These are phyloP conservation scores for Fusarium agapanthi DNA, from an alignment of 2,329 filamentous ascomycete species.

Conservation along the genomic window DNA sequence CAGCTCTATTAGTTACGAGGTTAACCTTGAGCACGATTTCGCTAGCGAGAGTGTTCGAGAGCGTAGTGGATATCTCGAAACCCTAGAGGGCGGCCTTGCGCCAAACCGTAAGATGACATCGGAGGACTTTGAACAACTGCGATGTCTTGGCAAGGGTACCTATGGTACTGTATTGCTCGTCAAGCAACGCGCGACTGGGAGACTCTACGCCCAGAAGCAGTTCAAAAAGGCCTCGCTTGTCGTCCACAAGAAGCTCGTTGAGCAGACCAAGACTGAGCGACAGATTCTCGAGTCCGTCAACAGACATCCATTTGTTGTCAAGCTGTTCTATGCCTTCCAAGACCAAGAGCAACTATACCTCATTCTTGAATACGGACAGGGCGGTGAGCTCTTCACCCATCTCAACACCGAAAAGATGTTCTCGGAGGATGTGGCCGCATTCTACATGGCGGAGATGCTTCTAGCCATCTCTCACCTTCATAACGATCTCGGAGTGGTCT, in stretches of 20 bases:
- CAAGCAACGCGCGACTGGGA: conserved; percentile 85
- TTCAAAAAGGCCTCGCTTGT: conserved; percentile 96
- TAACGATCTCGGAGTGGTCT: conserved; percentile 90
- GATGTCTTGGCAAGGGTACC: conserved; percentile 94
- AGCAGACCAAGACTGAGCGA: conserved; percentile 97
- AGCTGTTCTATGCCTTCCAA: conserved; percentile 98
- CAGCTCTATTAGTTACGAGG: conserved; percentile 79
- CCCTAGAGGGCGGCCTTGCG: conserved; percentile 63
- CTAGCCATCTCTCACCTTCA: conserved; percentile 94
- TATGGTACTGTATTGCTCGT: conserved; percentile 96
- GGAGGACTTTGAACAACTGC: conserved; percentile 87
- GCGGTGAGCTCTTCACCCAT: conserved; percentile 96
- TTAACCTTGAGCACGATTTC: conserved; percentile 86
- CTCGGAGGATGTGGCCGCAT: conserved; percentile 84
- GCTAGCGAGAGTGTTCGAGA: conserved; percentile 70
- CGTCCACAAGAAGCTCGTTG: conserved; percentile 93
- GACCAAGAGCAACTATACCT: conserved; percentile 97
- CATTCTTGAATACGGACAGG: conserved; percentile 96
- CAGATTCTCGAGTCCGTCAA: conserved; percentile 95
- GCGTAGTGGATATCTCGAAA: conserved; percentile 53
- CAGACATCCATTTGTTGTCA: conserved; percentile 96
- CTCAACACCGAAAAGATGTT: conserved; percentile 96
- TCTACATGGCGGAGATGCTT: conserved; percentile 99
- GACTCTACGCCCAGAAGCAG: conserved; percentile 96
- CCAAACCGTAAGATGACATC: conserved; percentile 85